Evolutionary conservation across 441 rosid species (phyloP).

Genomic region (Erodium trifolium): DNA sequence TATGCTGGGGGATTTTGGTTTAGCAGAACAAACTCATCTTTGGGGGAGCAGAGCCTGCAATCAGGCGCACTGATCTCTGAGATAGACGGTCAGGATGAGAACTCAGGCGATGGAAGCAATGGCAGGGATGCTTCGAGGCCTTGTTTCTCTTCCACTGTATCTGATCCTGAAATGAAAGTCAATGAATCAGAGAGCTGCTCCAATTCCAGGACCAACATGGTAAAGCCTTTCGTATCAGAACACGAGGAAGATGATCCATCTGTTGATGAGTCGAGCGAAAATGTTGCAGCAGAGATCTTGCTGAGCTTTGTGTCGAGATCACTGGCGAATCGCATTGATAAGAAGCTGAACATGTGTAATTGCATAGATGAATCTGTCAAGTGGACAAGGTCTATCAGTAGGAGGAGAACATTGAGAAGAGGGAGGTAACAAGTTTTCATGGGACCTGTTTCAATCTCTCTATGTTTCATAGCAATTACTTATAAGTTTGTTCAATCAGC

Average conservation of each 20-base stretch:
- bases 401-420: conserved; percentile 13
- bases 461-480: no score
- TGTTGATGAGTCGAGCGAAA: background rate
- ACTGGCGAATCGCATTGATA: background rate
- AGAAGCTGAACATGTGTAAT: background rate
- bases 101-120: conserved; percentile 9
- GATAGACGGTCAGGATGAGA: background rate
- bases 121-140: background rate
- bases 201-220: background rate
- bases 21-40: conserved; percentile 1
- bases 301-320: conserved; percentile 11
- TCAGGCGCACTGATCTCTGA: background rate
- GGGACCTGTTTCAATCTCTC: background rate
- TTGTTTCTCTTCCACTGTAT: background rate
- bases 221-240: background rate
- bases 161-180: background rate
- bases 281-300: conserved; percentile 13
- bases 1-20: conserved; percentile 4
- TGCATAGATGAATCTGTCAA: conserved; percentile 5
- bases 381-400: conserved; percentile 8
- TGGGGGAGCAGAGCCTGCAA: background rate
- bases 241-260: background rate
- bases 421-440: background rate
- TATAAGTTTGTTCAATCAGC: no score
- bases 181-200: background rate